Evolutionary conservation across 192 early-diverging fungal species (phyloP), one percentile per base, ranked within the genome.

Genomic region (Funneliformis geosporum): DNA sequence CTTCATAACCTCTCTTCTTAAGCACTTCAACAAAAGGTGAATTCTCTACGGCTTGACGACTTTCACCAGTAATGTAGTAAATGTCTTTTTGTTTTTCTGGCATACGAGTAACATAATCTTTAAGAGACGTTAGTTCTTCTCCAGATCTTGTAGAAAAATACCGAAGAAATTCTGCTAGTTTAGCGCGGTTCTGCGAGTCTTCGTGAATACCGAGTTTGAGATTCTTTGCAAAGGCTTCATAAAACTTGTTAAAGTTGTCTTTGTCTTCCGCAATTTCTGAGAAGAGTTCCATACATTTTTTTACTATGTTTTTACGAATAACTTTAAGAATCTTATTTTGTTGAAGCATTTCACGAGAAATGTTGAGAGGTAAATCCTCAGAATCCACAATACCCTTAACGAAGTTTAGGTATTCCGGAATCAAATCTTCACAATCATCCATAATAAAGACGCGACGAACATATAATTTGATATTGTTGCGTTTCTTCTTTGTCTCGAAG

Each of bases 31-130:
- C 87, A 95, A 98, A 99, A 62, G 98, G 97, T 82, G 95, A 94
- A 87, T 95, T 95, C 89, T 98, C 97, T 80, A 98, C 96, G 44
- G 93, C 93, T 82, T 92, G 91, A 81, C 92, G 92, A 83, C 93
- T 95, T 90, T 98, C 96, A 76, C 96, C 97, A 73, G 97, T 98
- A 91, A 98, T 97, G 89, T 96, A 96, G 91, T 99, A 99, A 88
- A 99, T 99, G 91, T 95, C 94, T 94, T 99, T 97, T 88, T 99
- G 98, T 94, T 97, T 97, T 91, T 98, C 97, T 87, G 96, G 95
- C 98, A 99, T 99, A 86, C 98, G 98, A 79, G 96, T 98, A 81
- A 99, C 91, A 85, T 99, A 99, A 92, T 99, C 98, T 94, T 99
- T 98, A 86, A 99, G 89, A 73, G 97, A 98, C 82, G 97, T 97